Percentiles rank a stretch among this genome's conserved stretches.
These are phyloP conservation scores for Boletus rex-veris DNA, from an alignment of 768 basidiomycete genomes.

Conservation along the genomic window DNA sequence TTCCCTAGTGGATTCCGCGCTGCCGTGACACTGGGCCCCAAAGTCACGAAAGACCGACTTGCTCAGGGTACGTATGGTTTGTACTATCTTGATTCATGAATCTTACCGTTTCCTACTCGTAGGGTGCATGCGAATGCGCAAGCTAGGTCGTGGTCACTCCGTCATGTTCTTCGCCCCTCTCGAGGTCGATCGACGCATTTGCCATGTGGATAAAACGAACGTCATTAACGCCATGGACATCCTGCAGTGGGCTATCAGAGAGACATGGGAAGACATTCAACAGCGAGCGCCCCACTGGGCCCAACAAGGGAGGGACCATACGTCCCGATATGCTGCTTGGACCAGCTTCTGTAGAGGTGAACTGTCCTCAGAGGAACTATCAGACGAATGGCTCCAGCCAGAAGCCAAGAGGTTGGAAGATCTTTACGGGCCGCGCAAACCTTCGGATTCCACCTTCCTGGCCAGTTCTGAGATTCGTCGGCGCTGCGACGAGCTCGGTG, in stretches of 20 bases:
- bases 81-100: background rate
- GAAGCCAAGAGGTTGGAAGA: constrained; percentile 39
- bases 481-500: constrained; percentile 9
- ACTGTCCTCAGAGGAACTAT: constrained; percentile 7
- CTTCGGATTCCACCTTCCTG: background rate
- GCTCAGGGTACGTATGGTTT: constrained; percentile 8
- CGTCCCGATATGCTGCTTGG: constrained; percentile 26
- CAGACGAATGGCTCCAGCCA: constrained; percentile 36
- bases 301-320: constrained; percentile 41
- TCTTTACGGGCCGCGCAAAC: background rate
- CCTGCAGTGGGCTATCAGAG: constrained; percentile 42
- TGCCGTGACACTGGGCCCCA: constrained; percentile 14
- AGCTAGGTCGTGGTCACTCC: constrained; percentile 46
- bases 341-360: constrained; percentile 9
- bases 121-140: constrained; percentile 57
- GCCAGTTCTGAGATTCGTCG: background rate
- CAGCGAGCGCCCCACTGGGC: constrained; percentile 41
- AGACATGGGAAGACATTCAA: constrained; percentile 43
- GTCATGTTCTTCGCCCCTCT: constrained; percentile 47
- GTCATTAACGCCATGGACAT: constrained; percentile 31
- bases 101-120: constrained; percentile 4
- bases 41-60: constrained; percentile 17
- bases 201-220: constrained; percentile 17
- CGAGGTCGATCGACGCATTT: constrained; percentile 42
- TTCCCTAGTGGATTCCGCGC: constrained; percentile 15